Evolutionary conservation across 1,139 yeast species (phyloP), one percentile per base, ranked within the genome.

Genomic region (Suhomyces maxii): DNA sequence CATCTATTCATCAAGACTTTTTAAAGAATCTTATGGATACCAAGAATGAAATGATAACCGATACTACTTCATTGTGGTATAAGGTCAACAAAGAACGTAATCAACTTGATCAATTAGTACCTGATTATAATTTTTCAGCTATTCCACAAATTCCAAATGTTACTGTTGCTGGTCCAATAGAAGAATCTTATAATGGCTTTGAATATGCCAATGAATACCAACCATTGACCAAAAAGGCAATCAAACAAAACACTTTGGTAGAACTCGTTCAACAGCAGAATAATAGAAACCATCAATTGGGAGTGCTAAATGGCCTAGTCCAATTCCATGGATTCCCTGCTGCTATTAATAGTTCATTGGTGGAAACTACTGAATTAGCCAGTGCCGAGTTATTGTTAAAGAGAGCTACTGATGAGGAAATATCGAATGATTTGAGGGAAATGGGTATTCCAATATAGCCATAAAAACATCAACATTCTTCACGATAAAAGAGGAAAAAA

Each of bases 1-100:
- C 88, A 6, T 80, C 85, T 47, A 79, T 89, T 37, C 97, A 91
- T 63, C 98, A 93, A 64, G 89, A 90, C 62, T 90, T 81, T 63
- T 68, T 82, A 61, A 86, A 86, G 58, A 79, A 81, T 51, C 71
- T 82, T 40, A 82, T 84, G 58, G 96, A 90, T 60, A 66, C 79
- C 41, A 86, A 91, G 52, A 78, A 79, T 48, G 72, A 75, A 34
- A 74, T 89, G 73, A 77, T 93, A 44, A 76, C 81, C 48, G 77
- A 82, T 14, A 88, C 96, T 6, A 91, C 98, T 1, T 82, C 88
- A 41, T 78, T 83, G 54, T 93, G 99, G 98, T 93, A 93, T 68
- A 86, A 87, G 55, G 87, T 91, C 58, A 91, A 91, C 65, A 83
- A 86, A 58, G 99, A 93, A 64, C 77, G 98, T 55, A 79, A 96